Conservation (phyloP, 768 basidiomycete genomes). For the Ramaria sp. region DNA sequence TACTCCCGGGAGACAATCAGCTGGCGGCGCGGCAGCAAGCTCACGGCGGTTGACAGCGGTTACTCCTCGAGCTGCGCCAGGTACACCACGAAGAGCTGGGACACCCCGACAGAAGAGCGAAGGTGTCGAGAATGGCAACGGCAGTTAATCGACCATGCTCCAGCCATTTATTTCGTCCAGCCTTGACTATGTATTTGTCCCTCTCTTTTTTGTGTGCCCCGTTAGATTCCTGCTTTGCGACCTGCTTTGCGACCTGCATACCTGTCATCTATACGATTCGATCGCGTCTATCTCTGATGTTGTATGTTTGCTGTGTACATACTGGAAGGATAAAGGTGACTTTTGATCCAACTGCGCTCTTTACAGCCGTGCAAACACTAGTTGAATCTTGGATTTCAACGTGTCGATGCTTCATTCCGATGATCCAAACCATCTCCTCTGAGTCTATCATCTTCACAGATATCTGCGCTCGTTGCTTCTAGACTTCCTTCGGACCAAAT, state of each 20-base stretch:
- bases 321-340: too few relatives aligned
- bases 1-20: slow-evolving; percentile 31
- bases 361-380: too few relatives aligned
- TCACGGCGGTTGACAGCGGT: slow-evolving; percentile 48
- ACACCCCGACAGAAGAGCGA: slow-evolving; percentile 28
- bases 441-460: too few relatives aligned
- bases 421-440: too few relatives aligned
- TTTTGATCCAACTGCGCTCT: too few relatives aligned
- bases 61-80: slow-evolving; percentile 45
- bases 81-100: slow-evolving; percentile 50
- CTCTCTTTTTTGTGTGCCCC: background rate
- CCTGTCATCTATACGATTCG: background rate
- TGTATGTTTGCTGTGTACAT: background rate
- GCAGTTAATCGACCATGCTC: slow-evolving; percentile 5
- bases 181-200: background rate
- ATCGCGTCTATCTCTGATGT: background rate
- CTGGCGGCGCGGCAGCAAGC: slow-evolving; percentile 14
- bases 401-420: too few relatives aligned
- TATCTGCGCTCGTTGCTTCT: too few relatives aligned
- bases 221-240: background rate
- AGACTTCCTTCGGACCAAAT: too few relatives aligned
- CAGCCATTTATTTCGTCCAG: background rate
- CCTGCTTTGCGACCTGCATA: background rate
- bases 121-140: background rate
- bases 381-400: too few relatives aligned